A percentile compares a stretch with the other conserved stretches of the same genome.
phyloP scores from a whole-genome alignment of 1,139 yeast species.

The Diutina mesorugosa region DNA sequence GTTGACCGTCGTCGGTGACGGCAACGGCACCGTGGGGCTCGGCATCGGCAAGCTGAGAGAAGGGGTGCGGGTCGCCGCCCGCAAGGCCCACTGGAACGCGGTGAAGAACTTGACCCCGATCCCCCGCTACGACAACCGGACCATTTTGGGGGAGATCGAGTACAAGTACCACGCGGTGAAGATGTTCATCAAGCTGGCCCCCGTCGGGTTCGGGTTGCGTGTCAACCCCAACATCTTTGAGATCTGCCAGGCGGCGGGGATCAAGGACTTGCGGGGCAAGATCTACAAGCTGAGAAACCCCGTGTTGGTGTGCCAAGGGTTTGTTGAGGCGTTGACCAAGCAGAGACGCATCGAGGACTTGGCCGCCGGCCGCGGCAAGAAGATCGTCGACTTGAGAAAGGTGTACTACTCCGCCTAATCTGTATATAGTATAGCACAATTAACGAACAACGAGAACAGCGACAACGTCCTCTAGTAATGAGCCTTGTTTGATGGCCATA shows the following conservation, averaged over 20 bases:
- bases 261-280: conserved; percentile 85
- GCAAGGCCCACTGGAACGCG: conserved; percentile 91
- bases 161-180: conserved; percentile 82
- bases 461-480: too few species aligned
- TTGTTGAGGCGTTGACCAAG: conserved; percentile 71
- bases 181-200: conserved; percentile 72
- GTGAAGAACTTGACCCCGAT: conserved; percentile 72
- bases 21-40: conserved; percentile 84
- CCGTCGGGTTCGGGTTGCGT: conserved; percentile 89
- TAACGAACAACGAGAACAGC: too few species aligned
- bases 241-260: conserved; percentile 90
- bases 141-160: conserved; percentile 76
- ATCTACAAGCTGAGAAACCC: conserved; percentile 87
- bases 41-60: conserved; percentile 91
- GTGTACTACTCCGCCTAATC: conserved; percentile 56
- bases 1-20: conserved; percentile 84
- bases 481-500: too few species aligned
- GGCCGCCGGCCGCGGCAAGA: conserved; percentile 90
- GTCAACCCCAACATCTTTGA: conserved; percentile 87
- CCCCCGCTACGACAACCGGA: conserved; percentile 83
- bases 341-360: conserved; percentile 79
- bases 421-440: neutral
- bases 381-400: conserved; percentile 84
- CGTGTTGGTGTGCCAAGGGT: conserved; percentile 88
- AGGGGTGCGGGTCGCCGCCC: conserved; percentile 64